Evolutionary conservation across 495 filamentous ascomycete species (phyloP).

Genomic region (Lepraria neglecta): DNA sequence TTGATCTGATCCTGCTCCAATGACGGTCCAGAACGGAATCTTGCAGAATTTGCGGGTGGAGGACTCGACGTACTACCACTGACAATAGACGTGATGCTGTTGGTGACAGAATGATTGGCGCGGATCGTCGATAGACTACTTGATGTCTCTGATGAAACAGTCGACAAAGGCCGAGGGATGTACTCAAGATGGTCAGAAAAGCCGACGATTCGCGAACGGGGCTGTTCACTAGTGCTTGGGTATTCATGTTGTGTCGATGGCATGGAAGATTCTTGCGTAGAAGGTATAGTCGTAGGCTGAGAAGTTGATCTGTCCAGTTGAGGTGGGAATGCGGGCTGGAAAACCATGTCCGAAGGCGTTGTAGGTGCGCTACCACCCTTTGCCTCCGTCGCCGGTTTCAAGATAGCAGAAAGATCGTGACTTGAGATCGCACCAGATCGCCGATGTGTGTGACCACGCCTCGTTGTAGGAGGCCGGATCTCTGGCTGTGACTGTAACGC

Average conservation of each 20-base stretch:
- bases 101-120: slow-evolving; percentile 56
- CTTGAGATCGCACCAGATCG: slow-evolving; percentile 83
- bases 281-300: slow-evolving; percentile 35
- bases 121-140: slow-evolving; percentile 56
- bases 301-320: slow-evolving; percentile 36
- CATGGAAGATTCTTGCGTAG: slow-evolving; percentile 27
- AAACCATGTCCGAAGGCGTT: slow-evolving; percentile 51
- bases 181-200: slow-evolving; percentile 58
- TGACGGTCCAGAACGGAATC: neutral
- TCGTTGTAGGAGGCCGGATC: slow-evolving; percentile 39
- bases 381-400: slow-evolving; percentile 50
- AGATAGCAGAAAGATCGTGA: slow-evolving; percentile 69
- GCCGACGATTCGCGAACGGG: slow-evolving; percentile 47
- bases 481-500: slow-evolving; percentile 44
- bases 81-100: slow-evolving; percentile 55
- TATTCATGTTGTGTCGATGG: slow-evolving; percentile 14
- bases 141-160: slow-evolving; percentile 67
- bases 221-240: slow-evolving; percentile 30
- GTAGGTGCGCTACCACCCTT: slow-evolving; percentile 59
- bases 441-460: slow-evolving; percentile 73
- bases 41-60: slow-evolving; percentile 6
- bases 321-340: slow-evolving; percentile 31
- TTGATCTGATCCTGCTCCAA: slow-evolving; percentile 2
- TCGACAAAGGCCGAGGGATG: slow-evolving; percentile 62
- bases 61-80: slow-evolving; percentile 34